phyloP scores from a whole-genome alignment of 768 basidiomycete species.

The Heimioporus sp. region DNA sequence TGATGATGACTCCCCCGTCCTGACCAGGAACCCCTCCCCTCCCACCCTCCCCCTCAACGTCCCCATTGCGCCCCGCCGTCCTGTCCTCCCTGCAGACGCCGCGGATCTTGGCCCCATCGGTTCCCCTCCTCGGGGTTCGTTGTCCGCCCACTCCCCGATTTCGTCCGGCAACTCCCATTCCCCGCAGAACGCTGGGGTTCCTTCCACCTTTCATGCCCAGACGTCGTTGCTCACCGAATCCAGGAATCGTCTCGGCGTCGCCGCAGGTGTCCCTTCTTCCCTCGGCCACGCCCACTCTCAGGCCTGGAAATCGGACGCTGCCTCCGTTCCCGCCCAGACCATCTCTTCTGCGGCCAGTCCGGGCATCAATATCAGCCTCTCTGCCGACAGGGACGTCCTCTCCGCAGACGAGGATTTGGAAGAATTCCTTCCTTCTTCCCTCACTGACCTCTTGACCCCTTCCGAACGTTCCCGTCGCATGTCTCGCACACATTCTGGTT shows the following conservation, averaged over 20 bases:
- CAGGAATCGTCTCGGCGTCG: slow-evolving; percentile 29
- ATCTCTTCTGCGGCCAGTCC: slow-evolving; percentile 3
- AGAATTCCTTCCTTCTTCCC: slow-evolving; percentile 84
- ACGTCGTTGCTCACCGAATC: slow-evolving; percentile 43
- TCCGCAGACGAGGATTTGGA: slow-evolving; percentile 69
- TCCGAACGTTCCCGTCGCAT: slow-evolving; percentile 82
- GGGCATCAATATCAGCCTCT: slow-evolving; percentile 15
- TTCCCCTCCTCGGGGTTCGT: slow-evolving; percentile 60
- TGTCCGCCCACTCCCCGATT: slow-evolving; percentile 54
- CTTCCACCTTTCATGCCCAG: slow-evolving; percentile 78
- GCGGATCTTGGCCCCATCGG: slow-evolving; percentile 82
- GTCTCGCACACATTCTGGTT: slow-evolving; percentile 65
- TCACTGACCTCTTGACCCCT: slow-evolving; percentile 87
- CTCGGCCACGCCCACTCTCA: slow-evolving; percentile 41
- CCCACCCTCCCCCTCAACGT: slow-evolving; percentile 53
- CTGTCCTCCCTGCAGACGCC: slow-evolving; percentile 34
- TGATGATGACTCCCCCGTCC: slow-evolving; percentile 8
- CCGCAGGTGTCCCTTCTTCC: slow-evolving; percentile 58
- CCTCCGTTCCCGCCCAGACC: slow-evolving; percentile 20
- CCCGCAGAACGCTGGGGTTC: slow-evolving; percentile 41
- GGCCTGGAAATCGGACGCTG: slow-evolving; percentile 29
- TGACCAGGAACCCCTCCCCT: slow-evolving; percentile 38
- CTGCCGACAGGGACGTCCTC: slow-evolving; percentile 44
- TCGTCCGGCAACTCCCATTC: slow-evolving; percentile 31
- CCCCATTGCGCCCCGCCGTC: slow-evolving; percentile 48